These are phyloP conservation scores for Lachancea kluyveri DNA, from an alignment of 805 yeast species.

Conservation along the genomic window DNA sequence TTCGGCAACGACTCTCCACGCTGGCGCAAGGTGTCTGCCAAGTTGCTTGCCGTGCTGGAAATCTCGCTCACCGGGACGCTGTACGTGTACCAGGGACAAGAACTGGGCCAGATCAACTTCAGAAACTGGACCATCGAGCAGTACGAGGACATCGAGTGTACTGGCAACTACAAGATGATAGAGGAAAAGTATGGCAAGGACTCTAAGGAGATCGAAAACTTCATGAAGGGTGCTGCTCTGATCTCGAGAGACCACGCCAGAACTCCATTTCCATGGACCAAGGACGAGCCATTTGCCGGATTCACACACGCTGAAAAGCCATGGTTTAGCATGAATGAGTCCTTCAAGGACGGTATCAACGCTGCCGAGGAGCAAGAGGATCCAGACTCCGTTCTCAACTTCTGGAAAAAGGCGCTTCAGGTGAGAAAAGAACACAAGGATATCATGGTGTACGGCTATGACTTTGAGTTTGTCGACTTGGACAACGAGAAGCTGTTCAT, in stretches of 20 bases:
- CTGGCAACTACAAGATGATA: conserved; percentile 35
- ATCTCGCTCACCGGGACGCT: conserved; percentile 46
- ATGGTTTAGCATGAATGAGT: conserved; percentile 30
- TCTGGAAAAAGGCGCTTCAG: conserved; percentile 38
- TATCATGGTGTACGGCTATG: conserved; percentile 38
- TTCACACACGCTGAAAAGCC: conserved; percentile 39
- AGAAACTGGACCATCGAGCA: conserved; percentile 41
- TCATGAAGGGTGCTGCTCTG: conserved; percentile 30
- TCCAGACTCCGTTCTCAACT: conserved; percentile 39
- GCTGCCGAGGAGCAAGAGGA: conserved; percentile 41
- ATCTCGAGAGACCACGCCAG: conserved; percentile 45
- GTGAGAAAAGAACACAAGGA: conserved; percentile 40
- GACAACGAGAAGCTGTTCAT: conserved; percentile 37
- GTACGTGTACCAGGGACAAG: conserved; percentile 56
- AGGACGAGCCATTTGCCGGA: conserved; percentile 34
- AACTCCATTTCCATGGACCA: conserved; percentile 48
- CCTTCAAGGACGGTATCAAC: conserved; percentile 34
- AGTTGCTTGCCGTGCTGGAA: conserved; percentile 41
- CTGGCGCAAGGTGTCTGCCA: conserved; percentile 35
- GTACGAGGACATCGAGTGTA: conserved; percentile 44
- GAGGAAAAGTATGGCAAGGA: conserved; percentile 16
- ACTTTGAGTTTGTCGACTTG: conserved; percentile 37
- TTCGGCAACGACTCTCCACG: conserved; percentile 39
- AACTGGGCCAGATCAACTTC: conserved; percentile 48
- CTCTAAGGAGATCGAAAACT: conserved; percentile 20